Evolutionary conservation across 345 rosid genomes (phyloP), one percentile per base, ranked within the genome.

Genomic region (Hypericum perforatum): DNA sequence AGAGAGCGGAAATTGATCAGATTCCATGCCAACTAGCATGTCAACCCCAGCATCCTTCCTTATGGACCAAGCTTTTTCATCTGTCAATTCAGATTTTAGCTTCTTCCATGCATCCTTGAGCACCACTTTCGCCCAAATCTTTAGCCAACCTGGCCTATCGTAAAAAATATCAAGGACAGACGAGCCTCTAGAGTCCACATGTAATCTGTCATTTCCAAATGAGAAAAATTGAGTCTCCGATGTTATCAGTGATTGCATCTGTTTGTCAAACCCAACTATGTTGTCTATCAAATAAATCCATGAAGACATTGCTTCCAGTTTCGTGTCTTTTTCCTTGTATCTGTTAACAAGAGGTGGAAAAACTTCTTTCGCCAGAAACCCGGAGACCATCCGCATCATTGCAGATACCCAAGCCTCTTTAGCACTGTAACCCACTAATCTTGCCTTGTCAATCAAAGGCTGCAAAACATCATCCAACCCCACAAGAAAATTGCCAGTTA

Each of bases 391-490:
- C 59, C 70, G 77, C 44, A 79, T 82, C 86, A 81, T 81, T 8
- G 86, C 83, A 41, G 82, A 79, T 56, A 87, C 86, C 95, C 89
- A 87, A 52, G 85, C 92, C 65, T 84, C 95, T 62, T 74, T 77
- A 54, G 83, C 95, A 70, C 92, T 84, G 43, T 61, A 80, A 60
- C 77, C 75, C 15, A 39, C 62, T 58, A 86, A 64, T 64, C 76
- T 70, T 45, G 89, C 89, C 63, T 63, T 74, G 54, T 86, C 95
- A 42, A 86, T 76, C 69, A 84, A 67, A 69, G 95, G 95, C 70
- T 82, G 89, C 78, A 86, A 76, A 56, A 81, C 68, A 55, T 78
- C 86, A 48, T 79, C 90, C 4, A 86, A 70, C 9, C 86, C 96
- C 16, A 68, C 65, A 49, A 78, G 67, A 56, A 84, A 84, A 63